Percentiles rank a stretch among this genome's conserved stretches.
phyloP scores from a whole-genome alignment of 441 rosid genomes.

The Bruguiera hainesii region DNA sequence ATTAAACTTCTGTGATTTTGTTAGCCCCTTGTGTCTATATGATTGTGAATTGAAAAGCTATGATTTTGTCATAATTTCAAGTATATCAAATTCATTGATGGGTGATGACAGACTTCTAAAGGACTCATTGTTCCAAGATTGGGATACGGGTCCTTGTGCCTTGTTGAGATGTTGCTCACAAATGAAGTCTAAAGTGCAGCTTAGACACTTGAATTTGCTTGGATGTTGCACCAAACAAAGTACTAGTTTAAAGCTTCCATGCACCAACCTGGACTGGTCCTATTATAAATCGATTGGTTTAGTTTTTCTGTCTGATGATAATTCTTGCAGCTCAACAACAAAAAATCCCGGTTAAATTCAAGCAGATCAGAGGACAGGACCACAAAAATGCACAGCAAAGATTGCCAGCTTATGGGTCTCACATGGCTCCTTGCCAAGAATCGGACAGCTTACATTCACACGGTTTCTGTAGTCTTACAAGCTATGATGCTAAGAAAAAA shows the following conservation, averaged over 20 bases:
- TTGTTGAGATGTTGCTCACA: slow-evolving; percentile 6
- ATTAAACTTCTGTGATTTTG: no score
- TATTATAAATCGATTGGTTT: slow-evolving; percentile 6
- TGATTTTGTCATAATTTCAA: no score
- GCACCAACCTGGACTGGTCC: slow-evolving; percentile 22
- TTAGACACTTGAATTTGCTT: slow-evolving; percentile 10
- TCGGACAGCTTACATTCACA: slow-evolving; percentile 69
- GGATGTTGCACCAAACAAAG: slow-evolving; percentile 21
- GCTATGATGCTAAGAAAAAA: slow-evolving; percentile 65
- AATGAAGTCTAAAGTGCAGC: slow-evolving; percentile 7
- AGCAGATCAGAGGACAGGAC: slow-evolving; percentile 69
- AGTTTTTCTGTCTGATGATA: background rate
- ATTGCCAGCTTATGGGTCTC: slow-evolving; percentile 89
- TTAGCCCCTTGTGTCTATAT: no score
- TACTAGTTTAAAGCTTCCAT: slow-evolving; percentile 4
- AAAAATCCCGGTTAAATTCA: slow-evolving; percentile 45
- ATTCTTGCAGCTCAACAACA: slow-evolving; percentile 54
- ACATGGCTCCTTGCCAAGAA: slow-evolving; percentile 93
- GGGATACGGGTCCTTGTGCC: background rate
- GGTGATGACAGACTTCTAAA: no score
- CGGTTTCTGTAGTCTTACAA: slow-evolving; percentile 69
- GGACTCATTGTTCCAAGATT: no score
- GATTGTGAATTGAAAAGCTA: no score
- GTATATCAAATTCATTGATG: no score
- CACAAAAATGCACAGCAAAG: slow-evolving; percentile 75